Conservation (phyloP, 768 basidiomycete genomes). For the Kwoniella europaea region DNA sequence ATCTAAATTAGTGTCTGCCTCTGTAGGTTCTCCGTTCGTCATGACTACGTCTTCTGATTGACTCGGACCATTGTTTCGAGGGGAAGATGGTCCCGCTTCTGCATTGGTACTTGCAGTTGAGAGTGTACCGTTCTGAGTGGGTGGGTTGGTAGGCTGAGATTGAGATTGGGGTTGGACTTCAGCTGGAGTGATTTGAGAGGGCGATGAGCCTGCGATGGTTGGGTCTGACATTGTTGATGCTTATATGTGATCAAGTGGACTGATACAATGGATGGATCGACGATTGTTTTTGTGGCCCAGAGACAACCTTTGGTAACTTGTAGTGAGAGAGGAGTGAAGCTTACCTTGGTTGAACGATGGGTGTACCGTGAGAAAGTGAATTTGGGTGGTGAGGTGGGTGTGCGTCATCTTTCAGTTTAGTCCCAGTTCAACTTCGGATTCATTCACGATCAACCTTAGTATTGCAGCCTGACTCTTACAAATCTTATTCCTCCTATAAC, state of each 20-base stretch:
- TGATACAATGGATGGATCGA: neutral
- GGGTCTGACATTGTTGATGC: neutral
- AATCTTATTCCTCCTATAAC: neutral
- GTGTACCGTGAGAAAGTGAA: constrained; percentile 22
- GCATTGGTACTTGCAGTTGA: constrained; percentile 5
- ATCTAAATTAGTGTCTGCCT: neutral
- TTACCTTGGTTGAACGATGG: neutral
- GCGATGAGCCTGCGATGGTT: neutral
- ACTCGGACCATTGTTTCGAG: neutral
- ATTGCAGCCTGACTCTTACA: neutral
- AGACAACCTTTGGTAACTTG: neutral
- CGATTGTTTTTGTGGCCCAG: neutral
- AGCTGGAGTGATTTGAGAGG: neutral
- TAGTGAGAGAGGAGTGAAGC: neutral
- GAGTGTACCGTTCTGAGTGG: neutral
- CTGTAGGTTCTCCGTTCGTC: constrained; percentile 3
- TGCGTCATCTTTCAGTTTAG: constrained; percentile 8
- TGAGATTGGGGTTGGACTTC: neutral
- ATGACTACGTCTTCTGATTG: constrained; percentile 12
- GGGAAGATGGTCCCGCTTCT: constrained; percentile 17
- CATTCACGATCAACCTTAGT: neutral
- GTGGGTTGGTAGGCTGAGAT: neutral
- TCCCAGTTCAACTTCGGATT: neutral
- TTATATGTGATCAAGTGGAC: neutral
- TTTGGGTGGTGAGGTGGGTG: neutral